These are phyloP conservation scores for Dryas octopetala DNA, from an alignment of 306 rosid genomes.

Conservation along the genomic window DNA sequence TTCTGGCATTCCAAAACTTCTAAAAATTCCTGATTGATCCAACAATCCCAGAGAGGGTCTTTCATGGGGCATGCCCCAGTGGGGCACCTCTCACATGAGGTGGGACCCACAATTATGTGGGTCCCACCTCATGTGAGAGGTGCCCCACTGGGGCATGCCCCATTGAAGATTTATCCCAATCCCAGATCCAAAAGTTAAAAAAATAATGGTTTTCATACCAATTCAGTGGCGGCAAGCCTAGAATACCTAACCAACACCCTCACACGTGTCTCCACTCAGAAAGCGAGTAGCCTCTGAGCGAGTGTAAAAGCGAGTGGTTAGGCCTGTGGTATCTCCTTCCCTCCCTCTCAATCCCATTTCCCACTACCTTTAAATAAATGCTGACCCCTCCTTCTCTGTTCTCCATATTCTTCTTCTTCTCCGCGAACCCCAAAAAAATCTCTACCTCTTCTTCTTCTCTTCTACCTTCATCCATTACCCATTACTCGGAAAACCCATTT, in stretches of 20 bases:
- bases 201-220: no score
- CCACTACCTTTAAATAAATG: conserved; percentile 1
- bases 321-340: neutral
- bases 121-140: no score
- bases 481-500: neutral
- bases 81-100: no score
- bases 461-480: neutral
- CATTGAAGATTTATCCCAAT: no score
- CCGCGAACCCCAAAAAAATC: conserved; percentile 5
- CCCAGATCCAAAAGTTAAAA: neutral
- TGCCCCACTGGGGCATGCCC: no score
- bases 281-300: conserved; percentile 1
- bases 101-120: no score
- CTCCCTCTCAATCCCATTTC: conserved; percentile 4
- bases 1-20: no score
- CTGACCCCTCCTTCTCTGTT: conserved; percentile 4
- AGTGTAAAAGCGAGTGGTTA: neutral
- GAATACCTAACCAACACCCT: neutral
- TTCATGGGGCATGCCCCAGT: no score
- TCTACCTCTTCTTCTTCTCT: neutral
- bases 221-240: neutral
- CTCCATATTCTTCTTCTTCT: neutral
- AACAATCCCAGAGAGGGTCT: neutral
- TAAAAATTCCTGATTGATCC: neutral
- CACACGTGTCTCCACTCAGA: neutral